Evolutionary conservation across 805 yeast species (phyloP), one percentile per base, ranked within the genome.

Genomic region (Myxozyma mucilagina): DNA sequence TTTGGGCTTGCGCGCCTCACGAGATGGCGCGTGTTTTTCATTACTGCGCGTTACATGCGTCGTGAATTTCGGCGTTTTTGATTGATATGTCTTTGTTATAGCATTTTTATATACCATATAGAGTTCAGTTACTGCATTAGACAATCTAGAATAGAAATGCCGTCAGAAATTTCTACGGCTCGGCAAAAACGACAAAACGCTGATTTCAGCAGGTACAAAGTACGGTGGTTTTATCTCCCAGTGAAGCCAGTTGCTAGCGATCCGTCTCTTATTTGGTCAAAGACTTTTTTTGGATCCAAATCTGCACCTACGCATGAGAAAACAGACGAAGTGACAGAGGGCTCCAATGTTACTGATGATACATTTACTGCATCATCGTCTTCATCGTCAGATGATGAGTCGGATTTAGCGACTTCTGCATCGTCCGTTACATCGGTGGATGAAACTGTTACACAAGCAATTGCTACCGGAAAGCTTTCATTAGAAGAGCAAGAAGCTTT

Each of bases 181-280:
- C 38, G 51, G 14, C 51, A 13, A 16, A 16, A 8, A 14, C 51
- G 51, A 38, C 41, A 31, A 14, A 47, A 32, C 35, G 51, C 41
- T 8, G 51, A 47, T 20, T 53, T 47, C 50, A 36, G 47, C 31
- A 41, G 32, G 36, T 61, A 57, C 50, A 52, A 36, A n/a, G 34
- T 35, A 42, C 18, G 59, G 31, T 44, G 34, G 14, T 61, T 61
- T 32, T 61, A 57, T 35, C 52, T 61, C 11, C 65, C 65, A 9
- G 51, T 49, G 16, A 61, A 54, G 44, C 65, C 65, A 20, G 16
- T 29, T 13, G 20, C 41, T 11, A 11, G 35, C 10, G 31, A 35
- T 1, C 31, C 31, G 8, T 14, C 29, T 8, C 32, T 18, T 13
- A 20, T 38, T 18, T 32, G 34, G 13, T 55, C 59, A 6, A 14